Base-by-base conservation (phyloP, 164 flowering plant species). In the Magnolia sinica region DNA sequence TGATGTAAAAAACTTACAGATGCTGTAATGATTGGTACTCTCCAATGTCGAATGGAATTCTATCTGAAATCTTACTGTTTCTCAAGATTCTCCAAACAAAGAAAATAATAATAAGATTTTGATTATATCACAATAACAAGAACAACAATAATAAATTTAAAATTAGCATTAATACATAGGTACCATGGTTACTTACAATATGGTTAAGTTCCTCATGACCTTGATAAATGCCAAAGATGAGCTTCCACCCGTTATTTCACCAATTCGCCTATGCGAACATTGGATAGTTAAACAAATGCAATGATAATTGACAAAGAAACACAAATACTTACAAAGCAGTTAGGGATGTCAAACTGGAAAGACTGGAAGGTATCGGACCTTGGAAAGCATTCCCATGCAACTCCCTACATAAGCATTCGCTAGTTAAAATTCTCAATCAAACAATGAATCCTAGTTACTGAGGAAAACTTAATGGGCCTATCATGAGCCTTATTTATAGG, bases 341-440 rank as follows among this genome's bases (percentile, higher is more conserved):
- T 82, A 93, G 69, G 51, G 85, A 76, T 37, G 87, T 87, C 64
- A 93, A 82, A 31, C 83, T 87, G 67, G 92, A 79, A 72, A 91
- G 86, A 1, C 87, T 49, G 19, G 87, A 77, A 65, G 98, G 97
- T 82, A 92, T 89, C 69, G 93, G 80, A 79, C 98, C 98, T 73
- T 80, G 76, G 65, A 92, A 91, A 80, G 91, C 78, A 79, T 89
- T 94, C 64, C 98, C 98, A 70, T 92, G 86, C 69, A 92, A 73
- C 81, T 90, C 84, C 89, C 98, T 90, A 64, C 70, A 81, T 7
- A 31, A 78, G 80, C 4, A 64, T 16, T 29, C 45, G 13, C 72
- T 29, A 63, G 5, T 63, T 63, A 63, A 22, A 18, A n/a, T n/a
- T 14, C 22, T 63, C 20, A 6, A 16, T 63, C 19, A 63, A 63